Percentiles rank a stretch among this genome's conserved stretches.
phyloP scores from a whole-genome alignment of 2,329 filamentous ascomycete genomes.

The Leptographium galeiforme region DNA sequence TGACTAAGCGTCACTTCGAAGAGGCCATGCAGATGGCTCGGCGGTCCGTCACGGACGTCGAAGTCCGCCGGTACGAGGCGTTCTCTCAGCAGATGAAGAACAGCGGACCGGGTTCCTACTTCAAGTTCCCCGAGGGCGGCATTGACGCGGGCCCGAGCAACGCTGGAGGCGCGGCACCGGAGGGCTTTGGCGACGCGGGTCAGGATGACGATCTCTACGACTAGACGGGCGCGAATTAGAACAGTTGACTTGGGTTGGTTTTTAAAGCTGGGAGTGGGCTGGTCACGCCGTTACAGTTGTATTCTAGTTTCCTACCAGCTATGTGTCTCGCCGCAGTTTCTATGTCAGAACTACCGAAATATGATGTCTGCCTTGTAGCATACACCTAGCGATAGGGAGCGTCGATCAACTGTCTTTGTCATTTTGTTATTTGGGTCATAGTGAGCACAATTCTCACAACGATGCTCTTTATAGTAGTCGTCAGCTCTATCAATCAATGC shows the following conservation, averaged over 20 bases:
- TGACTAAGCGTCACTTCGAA: constrained; percentile 95
- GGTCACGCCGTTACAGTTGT: constrained; percentile 1
- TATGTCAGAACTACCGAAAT: background rate
- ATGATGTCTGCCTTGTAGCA: background rate
- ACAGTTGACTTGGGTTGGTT: background rate
- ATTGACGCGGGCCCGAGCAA: constrained; percentile 53
- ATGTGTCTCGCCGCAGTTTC: background rate
- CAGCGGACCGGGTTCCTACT: constrained; percentile 85
- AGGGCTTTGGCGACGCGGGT: constrained; percentile 67
- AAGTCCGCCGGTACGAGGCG: constrained; percentile 95
- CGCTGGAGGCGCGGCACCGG: constrained; percentile 16
- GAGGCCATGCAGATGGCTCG: constrained; percentile 95
- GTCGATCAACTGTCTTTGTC: no score
- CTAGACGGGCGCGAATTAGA: constrained; percentile 59
- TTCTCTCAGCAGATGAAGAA: constrained; percentile 99
- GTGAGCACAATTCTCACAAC: background rate
- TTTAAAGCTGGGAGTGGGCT: background rate
- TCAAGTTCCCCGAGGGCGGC: constrained; percentile 81
- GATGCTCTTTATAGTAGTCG: no score
- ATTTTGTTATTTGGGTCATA: no score
- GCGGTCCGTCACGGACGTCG: constrained; percentile 87
- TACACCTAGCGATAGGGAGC: no score
- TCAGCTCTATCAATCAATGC: no score
- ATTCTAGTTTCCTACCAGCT: constrained; percentile 4
- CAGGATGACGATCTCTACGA: constrained; percentile 97